Conservation (phyloP, 2,329 filamentous ascomycete species). For the Xylariaceae sp. region DNA sequence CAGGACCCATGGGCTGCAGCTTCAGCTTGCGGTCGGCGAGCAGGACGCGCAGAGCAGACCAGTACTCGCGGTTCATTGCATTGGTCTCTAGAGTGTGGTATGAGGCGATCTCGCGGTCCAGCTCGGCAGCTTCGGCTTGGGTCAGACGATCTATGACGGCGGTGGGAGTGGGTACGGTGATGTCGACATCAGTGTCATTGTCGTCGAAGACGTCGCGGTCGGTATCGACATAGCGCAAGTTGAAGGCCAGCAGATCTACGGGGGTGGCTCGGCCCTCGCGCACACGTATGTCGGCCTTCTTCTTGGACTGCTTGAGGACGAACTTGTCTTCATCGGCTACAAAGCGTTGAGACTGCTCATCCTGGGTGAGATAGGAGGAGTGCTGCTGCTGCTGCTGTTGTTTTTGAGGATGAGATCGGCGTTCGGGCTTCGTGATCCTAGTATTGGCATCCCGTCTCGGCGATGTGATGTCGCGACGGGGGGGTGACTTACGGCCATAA, state of each 20-base stretch:
- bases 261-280: slow-evolving; percentile 86
- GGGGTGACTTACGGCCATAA: slow-evolving; percentile 41
- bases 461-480: slow-evolving; percentile 48
- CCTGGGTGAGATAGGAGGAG: slow-evolving; percentile 59
- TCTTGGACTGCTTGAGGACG: slow-evolving; percentile 94
- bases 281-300: slow-evolving; percentile 93
- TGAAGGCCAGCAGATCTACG: slow-evolving; percentile 91
- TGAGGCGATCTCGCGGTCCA: slow-evolving; percentile 77
- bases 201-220: slow-evolving; percentile 85
- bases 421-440: slow-evolving; percentile 52
- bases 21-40: slow-evolving; percentile 72
- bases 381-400: slow-evolving; percentile 29
- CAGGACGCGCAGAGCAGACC: slow-evolving; percentile 84
- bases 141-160: slow-evolving; percentile 73
- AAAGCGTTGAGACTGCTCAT: slow-evolving; percentile 76
- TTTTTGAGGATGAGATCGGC: slow-evolving; percentile 28
- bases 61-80: slow-evolving; percentile 76
- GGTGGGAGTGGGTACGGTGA: slow-evolving; percentile 76
- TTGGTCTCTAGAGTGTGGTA: slow-evolving; percentile 80
- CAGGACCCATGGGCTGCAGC: slow-evolving; percentile 54
- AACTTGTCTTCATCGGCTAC: slow-evolving; percentile 95
- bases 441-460: slow-evolving; percentile 53
- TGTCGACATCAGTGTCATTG: slow-evolving; percentile 65
- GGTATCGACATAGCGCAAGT: slow-evolving; percentile 79
- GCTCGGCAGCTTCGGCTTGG: slow-evolving; percentile 63